Conservation (phyloP, 768 basidiomycete species). For the Leccinellum rugosiceps region DNA sequence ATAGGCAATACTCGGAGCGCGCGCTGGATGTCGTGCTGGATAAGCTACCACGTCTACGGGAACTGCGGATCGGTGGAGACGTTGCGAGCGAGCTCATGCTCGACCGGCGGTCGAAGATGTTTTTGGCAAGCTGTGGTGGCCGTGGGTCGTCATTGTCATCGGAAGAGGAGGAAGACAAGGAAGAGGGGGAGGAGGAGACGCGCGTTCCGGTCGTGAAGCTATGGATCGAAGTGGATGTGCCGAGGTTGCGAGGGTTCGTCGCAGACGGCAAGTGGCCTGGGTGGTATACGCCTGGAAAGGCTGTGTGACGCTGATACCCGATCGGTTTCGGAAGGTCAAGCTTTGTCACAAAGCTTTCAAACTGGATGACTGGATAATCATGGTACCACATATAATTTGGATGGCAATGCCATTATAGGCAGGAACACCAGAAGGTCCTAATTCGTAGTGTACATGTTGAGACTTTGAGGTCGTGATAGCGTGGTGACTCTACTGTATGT, state of each 20-base stretch:
- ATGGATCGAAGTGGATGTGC: slow-evolving; percentile 19
- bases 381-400: background rate
- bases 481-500: background rate
- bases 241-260: slow-evolving; percentile 19
- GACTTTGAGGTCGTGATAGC: background rate
- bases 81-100: slow-evolving; percentile 26
- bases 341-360: background rate
- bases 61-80: slow-evolving; percentile 20
- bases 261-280: slow-evolving; percentile 22
- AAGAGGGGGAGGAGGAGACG: background rate
- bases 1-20: slow-evolving; percentile 5
- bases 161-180: background rate
- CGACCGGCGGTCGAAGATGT: slow-evolving; percentile 18
- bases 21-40: slow-evolving; percentile 18
- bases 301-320: background rate
- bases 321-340: background rate
- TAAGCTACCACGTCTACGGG: slow-evolving; percentile 16
- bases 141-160: background rate
- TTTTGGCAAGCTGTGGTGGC: slow-evolving; percentile 3
- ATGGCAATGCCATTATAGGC: background rate
- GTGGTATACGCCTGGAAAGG: slow-evolving; percentile 17
- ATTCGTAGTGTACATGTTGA: slow-evolving; percentile 4
- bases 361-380: background rate
- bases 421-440: background rate
- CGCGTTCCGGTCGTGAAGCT: slow-evolving; percentile 13